Evolutionary conservation across 2,329 filamentous ascomycete species (phyloP).

Genomic region (Thielaviopsis musarum): DNA sequence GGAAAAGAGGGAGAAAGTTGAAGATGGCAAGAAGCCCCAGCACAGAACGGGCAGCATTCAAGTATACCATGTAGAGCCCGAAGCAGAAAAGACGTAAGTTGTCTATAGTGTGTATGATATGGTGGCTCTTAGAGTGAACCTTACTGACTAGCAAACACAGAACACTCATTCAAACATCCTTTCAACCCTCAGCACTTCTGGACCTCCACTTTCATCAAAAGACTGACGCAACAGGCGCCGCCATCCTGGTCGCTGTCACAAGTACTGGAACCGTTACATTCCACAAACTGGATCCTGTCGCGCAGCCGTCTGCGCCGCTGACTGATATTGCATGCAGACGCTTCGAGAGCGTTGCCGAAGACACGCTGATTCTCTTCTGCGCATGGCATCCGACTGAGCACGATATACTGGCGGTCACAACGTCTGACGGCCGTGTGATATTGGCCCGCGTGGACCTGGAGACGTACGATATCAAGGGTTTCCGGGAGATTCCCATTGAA

Average conservation of each 20-base stretch:
- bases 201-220: conserved; percentile 66
- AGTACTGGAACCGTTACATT: conserved; percentile 57
- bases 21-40: conserved; percentile 29
- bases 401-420: conserved; percentile 49
- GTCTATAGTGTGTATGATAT: neutral
- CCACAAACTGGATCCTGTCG: conserved; percentile 34
- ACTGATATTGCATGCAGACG: conserved; percentile 27
- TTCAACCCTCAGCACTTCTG: conserved; percentile 57
- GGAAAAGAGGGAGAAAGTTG: conserved; percentile 15
- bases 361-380: conserved; percentile 53
- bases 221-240: conserved; percentile 20
- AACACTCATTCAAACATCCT: conserved; percentile 37
- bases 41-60: conserved; percentile 58
- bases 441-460: conserved; percentile 31
- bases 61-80: conserved; percentile 25
- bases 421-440: conserved; percentile 49
- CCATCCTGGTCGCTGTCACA: conserved; percentile 55
- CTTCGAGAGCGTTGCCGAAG: conserved; percentile 33
- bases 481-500: conserved; percentile 24
- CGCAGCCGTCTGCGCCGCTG: conserved; percentile 20
- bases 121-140: neutral
- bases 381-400: conserved; percentile 47
- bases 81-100: conserved; percentile 6
- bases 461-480: conserved; percentile 22
- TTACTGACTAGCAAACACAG: conserved; percentile 21